Evolutionary conservation across 202 grass and related monocot genomes (phyloP), one percentile per base, ranked within the genome.

Genomic region (Setaria italica): DNA sequence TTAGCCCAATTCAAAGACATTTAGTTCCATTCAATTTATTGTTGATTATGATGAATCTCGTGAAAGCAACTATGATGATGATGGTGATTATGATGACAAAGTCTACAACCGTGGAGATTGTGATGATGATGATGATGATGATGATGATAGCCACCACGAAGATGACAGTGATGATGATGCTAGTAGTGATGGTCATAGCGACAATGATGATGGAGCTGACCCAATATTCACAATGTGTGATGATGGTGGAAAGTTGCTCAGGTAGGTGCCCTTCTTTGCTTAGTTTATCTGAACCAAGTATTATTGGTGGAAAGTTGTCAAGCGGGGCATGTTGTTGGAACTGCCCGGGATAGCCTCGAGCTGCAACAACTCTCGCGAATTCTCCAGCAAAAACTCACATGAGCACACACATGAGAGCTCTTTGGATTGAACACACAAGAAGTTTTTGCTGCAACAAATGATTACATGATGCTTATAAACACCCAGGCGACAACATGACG

Each of bases 211-310:
- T 75, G 57, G 77, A 62, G 87, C 83, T 45, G 89, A 97, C 82
- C 49, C 65, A 30, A 74, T 94, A 70, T 95, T 92, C 76, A 86
- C 82, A 0, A 87, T 97, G 74, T 97, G 95, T 83, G 95, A 97
- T 67, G 84, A 97, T 49, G 92, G 95, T 74, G 92, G 95, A 60
- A 56, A 84, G 0, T 76, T 97, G 81, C 82, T 97, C 32, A 74
- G 83, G 95, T 97, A 87, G 69, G 69, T 59, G 33, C 48, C 20
- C 14, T 67, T 87, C 11, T 25, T 13, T 70, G 11, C 56, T 76
- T 66, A 6, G 16, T 35, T 20, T 10, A 59, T 7, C n/a, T 25
- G 2, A 59, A 55, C 16, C 2, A 55, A 5, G 17, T 16, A 15
- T 53, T 46, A 25, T 25, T 25, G 25, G 25, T 25, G 25, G 25